phyloP scores from a whole-genome alignment of 1,284 basidiomycete genomes.

The Ganoderma sinense region DNA sequence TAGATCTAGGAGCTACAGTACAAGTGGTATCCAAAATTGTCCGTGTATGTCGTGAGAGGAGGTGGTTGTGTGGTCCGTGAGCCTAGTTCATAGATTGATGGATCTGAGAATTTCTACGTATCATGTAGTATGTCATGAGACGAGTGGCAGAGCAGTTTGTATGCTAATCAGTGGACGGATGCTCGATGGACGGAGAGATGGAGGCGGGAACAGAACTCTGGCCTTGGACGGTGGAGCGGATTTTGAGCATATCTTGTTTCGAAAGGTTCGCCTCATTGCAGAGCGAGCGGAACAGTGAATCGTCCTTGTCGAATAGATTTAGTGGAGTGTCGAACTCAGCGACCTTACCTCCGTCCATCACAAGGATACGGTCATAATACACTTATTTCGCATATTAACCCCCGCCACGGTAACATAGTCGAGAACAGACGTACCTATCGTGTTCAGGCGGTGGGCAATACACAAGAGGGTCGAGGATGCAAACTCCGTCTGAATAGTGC shows the following conservation, averaged over 20 bases:
- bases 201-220: constrained; percentile 14
- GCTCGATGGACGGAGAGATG: constrained; percentile 8
- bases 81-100: no score
- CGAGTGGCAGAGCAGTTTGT: neutral
- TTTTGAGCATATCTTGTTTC: constrained; percentile 59
- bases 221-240: constrained; percentile 39
- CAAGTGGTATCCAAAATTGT: neutral
- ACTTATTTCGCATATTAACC: constrained; percentile 45
- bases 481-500: constrained; percentile 79
- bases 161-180: neutral
- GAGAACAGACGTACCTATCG: constrained; percentile 59
- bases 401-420: neutral
- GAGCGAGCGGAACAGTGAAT: constrained; percentile 80
- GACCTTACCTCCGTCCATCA: constrained; percentile 75
- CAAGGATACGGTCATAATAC: constrained; percentile 79
- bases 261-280: constrained; percentile 78
- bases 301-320: constrained; percentile 70
- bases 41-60: no score
- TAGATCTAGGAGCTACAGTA: no score
- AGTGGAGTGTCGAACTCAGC: constrained; percentile 85
- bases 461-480: constrained; percentile 68
- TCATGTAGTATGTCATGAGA: neutral
- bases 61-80: no score
- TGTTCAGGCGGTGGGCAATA: constrained; percentile 82
- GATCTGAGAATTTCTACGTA: no score